phyloP scores from a whole-genome alignment of 2,329 filamentous ascomycete species.

The Trichoderma atroviride region DNA sequence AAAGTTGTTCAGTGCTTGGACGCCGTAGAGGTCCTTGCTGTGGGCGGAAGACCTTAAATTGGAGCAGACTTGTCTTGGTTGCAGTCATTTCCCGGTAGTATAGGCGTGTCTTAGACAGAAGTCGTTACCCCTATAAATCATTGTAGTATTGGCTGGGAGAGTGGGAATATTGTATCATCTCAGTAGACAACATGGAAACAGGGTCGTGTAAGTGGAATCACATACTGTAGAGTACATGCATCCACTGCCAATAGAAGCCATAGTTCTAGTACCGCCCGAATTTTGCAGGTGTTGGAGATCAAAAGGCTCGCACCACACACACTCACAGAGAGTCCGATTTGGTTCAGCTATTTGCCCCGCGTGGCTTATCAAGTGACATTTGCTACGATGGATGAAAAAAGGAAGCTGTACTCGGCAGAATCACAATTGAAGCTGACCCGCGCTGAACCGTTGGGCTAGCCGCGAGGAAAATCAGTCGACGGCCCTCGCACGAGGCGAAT shows the following conservation, averaged over 20 bases:
- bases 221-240: not conserved
- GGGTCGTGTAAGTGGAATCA: not conserved
- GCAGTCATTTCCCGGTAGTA: not conserved
- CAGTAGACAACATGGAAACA: not conserved
- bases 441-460: not conserved
- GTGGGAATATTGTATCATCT: not conserved
- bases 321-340: not conserved
- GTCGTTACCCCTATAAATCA: not conserved
- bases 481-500: slow-evolving; percentile 32
- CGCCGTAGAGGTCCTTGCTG: not conserved
- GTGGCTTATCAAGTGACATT: not conserved
- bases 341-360: not conserved
- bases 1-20: not conserved
- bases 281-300: not conserved
- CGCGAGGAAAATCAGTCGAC: slow-evolving; percentile 6
- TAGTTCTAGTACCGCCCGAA: not conserved
- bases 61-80: not conserved
- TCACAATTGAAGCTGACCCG: not conserved
- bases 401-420: not conserved
- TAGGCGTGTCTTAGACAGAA: not conserved
- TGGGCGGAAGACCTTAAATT: too few species aligned
- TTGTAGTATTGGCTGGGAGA: not conserved
- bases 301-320: not conserved
- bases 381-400: not conserved
- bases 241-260: not conserved